These are phyloP conservation scores for Phoma sp. DNA, from an alignment of 2,329 filamentous ascomycete genomes.

Conservation along the genomic window DNA sequence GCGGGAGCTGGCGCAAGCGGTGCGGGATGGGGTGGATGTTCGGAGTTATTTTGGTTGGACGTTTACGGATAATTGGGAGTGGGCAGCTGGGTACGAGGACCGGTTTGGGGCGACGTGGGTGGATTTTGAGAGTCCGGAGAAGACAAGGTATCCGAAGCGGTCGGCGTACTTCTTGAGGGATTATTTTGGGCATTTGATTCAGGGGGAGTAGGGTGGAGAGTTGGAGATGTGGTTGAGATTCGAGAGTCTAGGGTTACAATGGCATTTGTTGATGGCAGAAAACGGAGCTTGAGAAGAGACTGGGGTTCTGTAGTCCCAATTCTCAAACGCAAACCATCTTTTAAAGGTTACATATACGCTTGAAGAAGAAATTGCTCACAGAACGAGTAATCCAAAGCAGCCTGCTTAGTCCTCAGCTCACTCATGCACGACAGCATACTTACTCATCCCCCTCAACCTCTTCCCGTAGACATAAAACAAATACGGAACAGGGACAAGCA, in stretches of 20 bases:
- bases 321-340: no score
- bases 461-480: slow-evolving; percentile 53
- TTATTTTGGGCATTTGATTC: slow-evolving; percentile 12
- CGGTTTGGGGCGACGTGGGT: slow-evolving; percentile 53
- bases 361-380: no score
- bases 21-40: slow-evolving; percentile 47
- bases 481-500: slow-evolving; percentile 51
- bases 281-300: no score
- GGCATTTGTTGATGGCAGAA: no score
- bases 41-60: slow-evolving; percentile 54
- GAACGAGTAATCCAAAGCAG: no score
- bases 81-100: slow-evolving; percentile 52
- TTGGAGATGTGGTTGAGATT: no score
- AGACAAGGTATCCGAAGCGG: slow-evolving; percentile 49
- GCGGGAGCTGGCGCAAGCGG: slow-evolving; percentile 48
- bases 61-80: slow-evolving; percentile 54
- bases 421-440: slow-evolving; percentile 9
- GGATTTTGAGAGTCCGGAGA: slow-evolving; percentile 47
- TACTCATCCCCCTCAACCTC: slow-evolving; percentile 7
- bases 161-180: slow-evolving; percentile 19
- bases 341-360: no score
- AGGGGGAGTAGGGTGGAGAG: background rate
- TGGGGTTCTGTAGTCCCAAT: no score
- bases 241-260: no score
- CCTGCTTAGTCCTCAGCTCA: background rate